These are phyloP conservation scores for Cyclotella baltica DNA, from an alignment of 108 stramenopile species.

Conservation along the genomic window DNA sequence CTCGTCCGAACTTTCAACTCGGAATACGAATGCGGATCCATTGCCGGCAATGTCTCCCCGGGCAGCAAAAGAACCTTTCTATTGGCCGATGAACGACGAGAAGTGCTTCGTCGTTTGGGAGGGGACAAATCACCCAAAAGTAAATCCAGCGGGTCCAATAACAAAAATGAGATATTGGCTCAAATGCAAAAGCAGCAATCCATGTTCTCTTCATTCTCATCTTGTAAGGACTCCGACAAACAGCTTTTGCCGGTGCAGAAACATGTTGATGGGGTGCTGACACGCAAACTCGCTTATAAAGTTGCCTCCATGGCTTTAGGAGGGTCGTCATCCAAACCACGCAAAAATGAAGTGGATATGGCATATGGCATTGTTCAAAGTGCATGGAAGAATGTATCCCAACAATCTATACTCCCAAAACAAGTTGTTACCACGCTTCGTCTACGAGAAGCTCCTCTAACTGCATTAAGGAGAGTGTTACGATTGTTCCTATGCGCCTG, in stretches of 20 bases:
- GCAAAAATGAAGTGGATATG: conserved; percentile 31
- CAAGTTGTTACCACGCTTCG: conserved; percentile 41
- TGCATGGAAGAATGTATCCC: neutral
- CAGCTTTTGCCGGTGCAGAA: conserved; percentile 67
- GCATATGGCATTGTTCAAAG: conserved; percentile 18
- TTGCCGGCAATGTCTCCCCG: conserved; percentile 56
- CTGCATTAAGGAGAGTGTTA: conserved; percentile 54
- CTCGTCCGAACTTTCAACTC: conserved; percentile 69
- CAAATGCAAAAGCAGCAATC: conserved; percentile 85
- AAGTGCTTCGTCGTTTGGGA: conserved; percentile 65
- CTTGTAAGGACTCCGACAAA: neutral
- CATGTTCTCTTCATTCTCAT: conserved; percentile 36
- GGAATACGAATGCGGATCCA: conserved; percentile 85
- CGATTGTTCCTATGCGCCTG: conserved; percentile 79
- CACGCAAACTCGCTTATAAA: conserved; percentile 62
- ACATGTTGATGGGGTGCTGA: conserved; percentile 64
- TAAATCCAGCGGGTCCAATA: conserved; percentile 1
- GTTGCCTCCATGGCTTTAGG: conserved; percentile 11
- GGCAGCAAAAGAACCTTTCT: conserved; percentile 49
- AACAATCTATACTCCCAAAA: neutral
- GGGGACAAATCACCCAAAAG: conserved; percentile 41
- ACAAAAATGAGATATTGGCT: conserved; percentile 69
- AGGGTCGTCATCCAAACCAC: neutral
- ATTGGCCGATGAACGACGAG: conserved; percentile 62
- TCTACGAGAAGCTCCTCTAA: conserved; percentile 70